Evolutionary conservation across 169 alveolate genomes (phyloP).

Genomic region (Plasmodium sp.): DNA sequence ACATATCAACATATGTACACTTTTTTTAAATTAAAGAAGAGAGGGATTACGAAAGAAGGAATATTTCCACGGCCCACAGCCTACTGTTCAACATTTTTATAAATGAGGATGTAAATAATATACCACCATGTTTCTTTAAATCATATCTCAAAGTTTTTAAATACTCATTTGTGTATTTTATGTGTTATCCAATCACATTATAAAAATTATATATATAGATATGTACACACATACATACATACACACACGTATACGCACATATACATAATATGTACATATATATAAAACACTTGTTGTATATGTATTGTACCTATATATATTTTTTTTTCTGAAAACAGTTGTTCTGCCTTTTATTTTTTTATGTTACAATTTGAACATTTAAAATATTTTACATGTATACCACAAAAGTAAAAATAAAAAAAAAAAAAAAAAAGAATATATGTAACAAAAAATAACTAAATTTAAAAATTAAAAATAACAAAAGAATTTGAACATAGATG

Average conservation of each 20-base stretch:
- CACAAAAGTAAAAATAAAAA: slow-evolving; percentile 16
- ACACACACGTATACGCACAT: background rate
- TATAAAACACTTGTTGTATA: background rate
- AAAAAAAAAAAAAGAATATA: background rate
- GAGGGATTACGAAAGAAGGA: background rate
- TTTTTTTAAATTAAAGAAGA: background rate
- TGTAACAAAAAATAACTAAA: slow-evolving; percentile 20
- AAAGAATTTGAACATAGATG: slow-evolving; percentile 42
- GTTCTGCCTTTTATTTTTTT: slow-evolving; percentile 33
- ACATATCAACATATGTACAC: background rate
- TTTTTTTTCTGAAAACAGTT: slow-evolving; percentile 21
- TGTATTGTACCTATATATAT: background rate
- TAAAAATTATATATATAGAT: slow-evolving; percentile 20
- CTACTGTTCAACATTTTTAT: slow-evolving; percentile 8
- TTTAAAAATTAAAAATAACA: slow-evolving; percentile 53
- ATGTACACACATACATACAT: background rate
- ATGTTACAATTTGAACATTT: slow-evolving; percentile 60
- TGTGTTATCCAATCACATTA: slow-evolving; percentile 12
- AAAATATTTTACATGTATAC: slow-evolving; percentile 34
- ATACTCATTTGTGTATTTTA: slow-evolving; percentile 33
- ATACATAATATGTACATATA: background rate
- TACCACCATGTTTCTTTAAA: slow-evolving; percentile 22
- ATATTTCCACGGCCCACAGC: background rate
- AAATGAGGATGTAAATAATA: slow-evolving; percentile 15
- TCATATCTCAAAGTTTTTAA: slow-evolving; percentile 23